Conservation (phyloP, 495 filamentous ascomycete species). For the Xylaria venustula region DNA sequence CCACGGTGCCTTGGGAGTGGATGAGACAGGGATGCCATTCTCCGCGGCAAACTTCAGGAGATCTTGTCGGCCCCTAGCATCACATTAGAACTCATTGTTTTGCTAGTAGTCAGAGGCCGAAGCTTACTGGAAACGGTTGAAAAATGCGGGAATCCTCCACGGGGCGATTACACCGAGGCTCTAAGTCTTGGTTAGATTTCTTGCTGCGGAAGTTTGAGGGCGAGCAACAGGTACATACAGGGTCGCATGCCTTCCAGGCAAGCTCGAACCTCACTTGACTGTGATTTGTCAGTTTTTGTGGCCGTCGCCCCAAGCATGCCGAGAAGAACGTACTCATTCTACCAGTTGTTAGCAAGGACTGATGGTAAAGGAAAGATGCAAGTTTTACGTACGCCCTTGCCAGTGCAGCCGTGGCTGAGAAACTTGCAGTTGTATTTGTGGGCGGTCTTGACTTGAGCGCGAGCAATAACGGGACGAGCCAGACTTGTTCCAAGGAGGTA, state of each 20-base stretch:
- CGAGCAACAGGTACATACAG: neutral
- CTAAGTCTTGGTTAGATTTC: slow-evolving; percentile 55
- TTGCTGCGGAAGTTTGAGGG: neutral
- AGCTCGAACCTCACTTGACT: slow-evolving; percentile 80
- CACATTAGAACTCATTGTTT: neutral
- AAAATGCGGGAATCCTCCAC: slow-evolving; percentile 75
- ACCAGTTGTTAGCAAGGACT: neutral
- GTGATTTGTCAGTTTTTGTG: slow-evolving; percentile 33
- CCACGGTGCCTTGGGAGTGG: slow-evolving; percentile 69
- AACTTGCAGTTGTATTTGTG: slow-evolving; percentile 57
- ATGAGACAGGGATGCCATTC: slow-evolving; percentile 69
- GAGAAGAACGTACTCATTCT: slow-evolving; percentile 16
- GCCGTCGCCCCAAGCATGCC: neutral
- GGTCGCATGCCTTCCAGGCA: slow-evolving; percentile 61
- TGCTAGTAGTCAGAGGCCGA: neutral
- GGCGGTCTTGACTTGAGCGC: slow-evolving; percentile 71
- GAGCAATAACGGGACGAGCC: slow-evolving; percentile 76
- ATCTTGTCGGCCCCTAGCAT: slow-evolving; percentile 60
- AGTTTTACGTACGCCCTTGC: slow-evolving; percentile 54
- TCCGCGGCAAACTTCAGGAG: slow-evolving; percentile 73
- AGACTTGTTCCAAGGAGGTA: slow-evolving; percentile 69
- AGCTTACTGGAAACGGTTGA: slow-evolving; percentile 60
- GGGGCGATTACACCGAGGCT: slow-evolving; percentile 61
- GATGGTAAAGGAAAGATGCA: neutral
- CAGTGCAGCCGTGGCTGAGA: slow-evolving; percentile 71